phyloP scores from a whole-genome alignment of 495 filamentous ascomycete genomes.

The Opeltia flavorubescens region DNA sequence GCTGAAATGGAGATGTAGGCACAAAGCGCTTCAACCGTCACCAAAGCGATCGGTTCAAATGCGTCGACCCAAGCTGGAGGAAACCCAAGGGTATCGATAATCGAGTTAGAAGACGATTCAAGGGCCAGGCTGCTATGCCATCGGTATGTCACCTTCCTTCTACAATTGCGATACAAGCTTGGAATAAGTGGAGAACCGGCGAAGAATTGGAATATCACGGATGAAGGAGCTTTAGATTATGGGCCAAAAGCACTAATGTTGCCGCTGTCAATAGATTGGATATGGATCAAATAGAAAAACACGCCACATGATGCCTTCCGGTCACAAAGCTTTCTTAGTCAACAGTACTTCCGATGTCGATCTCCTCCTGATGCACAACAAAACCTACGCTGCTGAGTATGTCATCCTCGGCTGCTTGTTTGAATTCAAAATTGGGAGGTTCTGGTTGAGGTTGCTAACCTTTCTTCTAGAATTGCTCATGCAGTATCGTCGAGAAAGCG shows the following conservation, averaged over 20 bases:
- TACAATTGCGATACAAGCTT: neutral
- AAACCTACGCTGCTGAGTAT: conserved; percentile 95
- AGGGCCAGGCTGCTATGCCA: conserved; percentile 90
- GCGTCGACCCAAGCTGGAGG: conserved; percentile 76
- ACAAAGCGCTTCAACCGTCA: conserved; percentile 87
- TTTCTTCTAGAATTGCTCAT: conserved; percentile 65
- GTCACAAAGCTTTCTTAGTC: conserved; percentile 99
- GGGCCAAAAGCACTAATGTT: neutral
- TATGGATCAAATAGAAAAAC: conserved; percentile 99
- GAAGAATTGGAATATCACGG: neutral
- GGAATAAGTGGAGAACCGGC: neutral
- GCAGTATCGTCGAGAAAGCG: conserved; percentile 96
- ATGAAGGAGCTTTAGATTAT: neutral
- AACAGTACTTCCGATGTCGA: conserved; percentile 90
- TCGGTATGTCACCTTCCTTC: conserved; percentile 52
- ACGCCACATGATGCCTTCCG: conserved; percentile 93
- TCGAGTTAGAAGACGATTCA: conserved; percentile 78
- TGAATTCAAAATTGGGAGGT: neutral
- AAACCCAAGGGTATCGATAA: conserved; percentile 99
- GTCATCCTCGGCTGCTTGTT: conserved; percentile 19
- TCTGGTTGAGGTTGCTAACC: conserved; percentile 3
- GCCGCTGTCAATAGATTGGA: conserved; percentile 56
- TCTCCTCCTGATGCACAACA: conserved; percentile 99
- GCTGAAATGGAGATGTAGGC: conserved; percentile 37
- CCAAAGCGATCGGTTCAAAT: conserved; percentile 92